These are phyloP conservation scores for Erythrophleum fordii DNA, from an alignment of 306 rosid genomes.

Conservation along the genomic window DNA sequence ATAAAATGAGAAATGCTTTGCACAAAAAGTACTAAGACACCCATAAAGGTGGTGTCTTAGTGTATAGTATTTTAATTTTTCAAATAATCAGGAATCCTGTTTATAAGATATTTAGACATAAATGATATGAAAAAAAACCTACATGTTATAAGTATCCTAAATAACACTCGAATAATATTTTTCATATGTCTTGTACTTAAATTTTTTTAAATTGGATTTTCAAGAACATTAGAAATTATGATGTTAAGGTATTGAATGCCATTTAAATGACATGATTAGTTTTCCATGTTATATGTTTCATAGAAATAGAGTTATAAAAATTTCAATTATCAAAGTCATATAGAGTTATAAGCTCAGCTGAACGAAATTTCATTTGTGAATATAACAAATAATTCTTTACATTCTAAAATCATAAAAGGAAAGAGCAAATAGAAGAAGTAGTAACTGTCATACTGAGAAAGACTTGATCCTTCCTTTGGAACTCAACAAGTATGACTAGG, in stretches of 20 bases:
- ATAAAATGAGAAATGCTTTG: too few relatives aligned
- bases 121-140: too few relatives aligned
- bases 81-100: too few relatives aligned
- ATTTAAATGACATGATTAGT: neutral
- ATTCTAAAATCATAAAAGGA: neutral
- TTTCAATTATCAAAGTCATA: neutral
- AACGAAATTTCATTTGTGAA: neutral
- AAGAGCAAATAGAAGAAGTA: neutral
- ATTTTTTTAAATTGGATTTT: too few relatives aligned
- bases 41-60: neutral
- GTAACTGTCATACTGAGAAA: slow-evolving; percentile 73
- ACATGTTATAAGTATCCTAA: neutral
- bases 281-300: neutral
- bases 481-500: slow-evolving; percentile 69
- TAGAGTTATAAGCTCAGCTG: neutral
- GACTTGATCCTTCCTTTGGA: slow-evolving; percentile 74
- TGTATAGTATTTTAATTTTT: too few relatives aligned
- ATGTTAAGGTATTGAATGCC: neutral
- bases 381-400: neutral
- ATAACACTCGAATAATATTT: neutral
- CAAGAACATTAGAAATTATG: neutral
- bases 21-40: too few relatives aligned
- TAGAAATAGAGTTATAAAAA: neutral
- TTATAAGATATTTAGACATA: too few relatives aligned
- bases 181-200: too few relatives aligned